phyloP scores from a whole-genome alignment of 768 basidiomycete species.

The Russula dissimulans region DNA sequence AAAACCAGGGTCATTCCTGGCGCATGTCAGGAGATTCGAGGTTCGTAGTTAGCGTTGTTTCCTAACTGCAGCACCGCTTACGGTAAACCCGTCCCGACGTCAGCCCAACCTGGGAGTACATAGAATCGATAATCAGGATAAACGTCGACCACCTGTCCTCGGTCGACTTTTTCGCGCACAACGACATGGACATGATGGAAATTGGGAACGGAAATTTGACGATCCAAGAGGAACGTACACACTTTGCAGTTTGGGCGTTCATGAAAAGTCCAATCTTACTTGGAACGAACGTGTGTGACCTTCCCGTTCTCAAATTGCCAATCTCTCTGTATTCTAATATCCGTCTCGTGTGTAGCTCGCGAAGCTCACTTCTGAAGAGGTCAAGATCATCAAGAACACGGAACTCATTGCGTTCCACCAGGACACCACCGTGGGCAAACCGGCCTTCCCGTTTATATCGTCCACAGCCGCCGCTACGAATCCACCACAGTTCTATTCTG shows the following conservation, averaged over 20 bases:
- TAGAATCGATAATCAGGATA: slow-evolving; percentile 36
- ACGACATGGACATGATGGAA: slow-evolving; percentile 55
- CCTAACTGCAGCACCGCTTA: background rate
- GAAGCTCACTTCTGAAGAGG: slow-evolving; percentile 31
- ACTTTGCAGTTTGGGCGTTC: slow-evolving; percentile 52
- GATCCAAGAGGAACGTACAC: slow-evolving; percentile 42
- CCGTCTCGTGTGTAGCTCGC: slow-evolving; percentile 30
- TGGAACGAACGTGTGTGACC: slow-evolving; percentile 27
- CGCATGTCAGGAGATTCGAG: slow-evolving; percentile 41
- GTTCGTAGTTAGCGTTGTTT: slow-evolving; percentile 19
- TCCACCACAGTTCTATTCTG: slow-evolving; percentile 46
- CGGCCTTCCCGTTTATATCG: slow-evolving; percentile 41
- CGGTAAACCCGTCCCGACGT: background rate
- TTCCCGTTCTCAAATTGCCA: background rate
- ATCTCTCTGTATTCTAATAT: background rate
- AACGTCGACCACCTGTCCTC: slow-evolving; percentile 36
- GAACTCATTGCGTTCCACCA: slow-evolving; percentile 50
- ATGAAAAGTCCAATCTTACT: slow-evolving; percentile 50
- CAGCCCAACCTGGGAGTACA: slow-evolving; percentile 42
- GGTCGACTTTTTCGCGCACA: slow-evolving; percentile 41
- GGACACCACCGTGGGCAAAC: slow-evolving; percentile 36
- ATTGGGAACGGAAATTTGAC: slow-evolving; percentile 41
- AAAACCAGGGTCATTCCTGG: slow-evolving; percentile 42
- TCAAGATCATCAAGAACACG: slow-evolving; percentile 41
- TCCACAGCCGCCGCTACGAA: slow-evolving; percentile 32